Conservation (phyloP, 257 asterid genomes). For the Solanum etuberosum region DNA sequence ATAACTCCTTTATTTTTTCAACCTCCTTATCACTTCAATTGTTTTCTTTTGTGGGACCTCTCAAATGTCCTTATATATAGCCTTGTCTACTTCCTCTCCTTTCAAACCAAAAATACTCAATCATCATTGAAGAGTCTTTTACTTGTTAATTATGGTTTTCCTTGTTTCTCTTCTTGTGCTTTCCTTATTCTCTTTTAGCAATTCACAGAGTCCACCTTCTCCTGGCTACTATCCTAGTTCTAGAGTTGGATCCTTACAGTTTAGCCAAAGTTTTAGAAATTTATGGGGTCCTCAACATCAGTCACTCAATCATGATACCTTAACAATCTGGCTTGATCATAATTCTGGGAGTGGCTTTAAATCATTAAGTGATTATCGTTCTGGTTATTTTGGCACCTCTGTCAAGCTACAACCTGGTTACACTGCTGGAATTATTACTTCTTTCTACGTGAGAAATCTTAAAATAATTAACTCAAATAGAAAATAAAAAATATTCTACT, state of each 20-base stretch:
- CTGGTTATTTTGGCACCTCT: constrained; percentile 82
- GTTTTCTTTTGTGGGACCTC: neutral
- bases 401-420: constrained; percentile 86
- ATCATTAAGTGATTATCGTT: constrained; percentile 71
- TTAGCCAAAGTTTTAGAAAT: constrained; percentile 41
- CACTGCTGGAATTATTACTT: constrained; percentile 86
- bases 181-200: neutral
- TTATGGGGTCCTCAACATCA: constrained; percentile 81
- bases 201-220: constrained; percentile 51
- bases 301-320: constrained; percentile 37
- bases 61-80: neutral
- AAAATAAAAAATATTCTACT: neutral
- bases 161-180: constrained; percentile 8
- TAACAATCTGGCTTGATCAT: constrained; percentile 68
- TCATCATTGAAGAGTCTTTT: neutral
- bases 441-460: constrained; percentile 58
- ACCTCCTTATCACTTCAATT: neutral
- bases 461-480: neutral
- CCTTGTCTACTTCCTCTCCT: neutral
- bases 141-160: neutral
- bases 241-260: constrained; percentile 38
- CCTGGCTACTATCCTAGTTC: constrained; percentile 76
- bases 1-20: neutral
- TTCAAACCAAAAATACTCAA: neutral
- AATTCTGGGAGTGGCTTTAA: constrained; percentile 90